Evolutionary conservation across 176 grass and related monocot genomes (phyloP), one percentile per base, ranked within the genome.

Genomic region (Chloris gayana): DNA sequence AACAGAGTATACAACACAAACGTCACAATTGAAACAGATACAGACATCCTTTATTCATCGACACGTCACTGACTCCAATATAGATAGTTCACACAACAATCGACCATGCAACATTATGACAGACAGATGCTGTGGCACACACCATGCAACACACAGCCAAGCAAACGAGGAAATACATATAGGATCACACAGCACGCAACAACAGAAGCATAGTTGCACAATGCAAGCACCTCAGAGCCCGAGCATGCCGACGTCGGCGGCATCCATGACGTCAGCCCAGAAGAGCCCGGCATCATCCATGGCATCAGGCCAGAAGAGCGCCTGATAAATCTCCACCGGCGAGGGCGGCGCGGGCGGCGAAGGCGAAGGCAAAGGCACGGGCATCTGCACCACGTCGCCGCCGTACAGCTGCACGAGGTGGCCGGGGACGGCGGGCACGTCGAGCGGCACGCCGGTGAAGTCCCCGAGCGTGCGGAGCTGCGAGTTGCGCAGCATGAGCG

Each of bases 321-420:
- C 24, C 75, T 39, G 75, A 50, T 50, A 13, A 25, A 59, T 29
- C 79, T 46, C 69, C 49, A 72, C 11, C 30, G 57, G 74, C 70
- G 66, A 33, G 1, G 69, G 6, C 11, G 76, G 0, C 7, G 44
- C 42, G 1, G 69, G 4, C 11, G 61, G 0, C 15, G 26, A n/a
- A n/a, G n/a, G 2, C 17, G 70, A 4, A 3, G 76, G 0, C 8
- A 15, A 1, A 12, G 70, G 10, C 29, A 2, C n/a, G 0, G 77
- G 39, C 25, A 30, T 54, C 67, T 27, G 73, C 37, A 41, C 1
- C 37, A 65, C 65, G 37, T 77, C 6, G 31, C 77, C 77, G 45
- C 82, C 87, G 81, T 91, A 89, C 14, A 88, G 92, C 64, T 76
- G 79, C 10, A 79, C 26, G 72, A 94, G 86, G 39, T 91, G 77